Evolutionary conservation across 2,329 filamentous ascomycete species (phyloP).

Genomic region (Colletotrichum plurivorum): DNA sequence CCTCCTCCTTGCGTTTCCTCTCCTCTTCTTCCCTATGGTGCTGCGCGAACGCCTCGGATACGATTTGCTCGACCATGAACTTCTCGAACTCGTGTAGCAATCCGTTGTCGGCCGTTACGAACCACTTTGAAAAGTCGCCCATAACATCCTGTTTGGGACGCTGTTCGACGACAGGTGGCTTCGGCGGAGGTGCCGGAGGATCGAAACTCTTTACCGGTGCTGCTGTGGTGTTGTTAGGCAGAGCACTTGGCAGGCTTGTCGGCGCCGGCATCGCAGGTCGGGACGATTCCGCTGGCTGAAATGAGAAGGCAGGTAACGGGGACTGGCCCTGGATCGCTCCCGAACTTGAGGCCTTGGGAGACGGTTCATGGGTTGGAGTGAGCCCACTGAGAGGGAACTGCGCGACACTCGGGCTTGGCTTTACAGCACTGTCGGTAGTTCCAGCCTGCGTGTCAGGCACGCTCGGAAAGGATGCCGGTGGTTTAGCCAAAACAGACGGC

Average conservation of each 20-base stretch:
- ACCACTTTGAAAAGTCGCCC: constrained; percentile 67
- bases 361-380: constrained; percentile 41
- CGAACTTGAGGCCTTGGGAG: not conserved
- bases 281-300: not conserved
- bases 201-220: constrained; percentile 25
- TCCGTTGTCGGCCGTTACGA: constrained; percentile 67
- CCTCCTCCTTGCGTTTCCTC: constrained; percentile 61
- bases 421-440: constrained; percentile 44
- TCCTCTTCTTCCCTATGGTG: constrained; percentile 58
- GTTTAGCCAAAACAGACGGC: not conserved
- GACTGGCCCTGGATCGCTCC: not conserved
- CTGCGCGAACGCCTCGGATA: constrained; percentile 57
- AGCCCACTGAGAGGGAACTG: constrained; percentile 19
- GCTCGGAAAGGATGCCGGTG: not conserved
- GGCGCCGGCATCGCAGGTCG: not conserved
- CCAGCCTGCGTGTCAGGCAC: not conserved
- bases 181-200: not conserved
- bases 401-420: not conserved
- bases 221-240: not conserved
- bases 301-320: constrained; percentile 18
- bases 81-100: constrained; percentile 66
- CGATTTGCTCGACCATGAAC: constrained; percentile 60
- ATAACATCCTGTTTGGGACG: constrained; percentile 55
- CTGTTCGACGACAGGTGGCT: not conserved
- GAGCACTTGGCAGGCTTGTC: not conserved